phyloP scores from a whole-genome alignment of 1,284 basidiomycete species.

The Porodaedalea pini region DNA sequence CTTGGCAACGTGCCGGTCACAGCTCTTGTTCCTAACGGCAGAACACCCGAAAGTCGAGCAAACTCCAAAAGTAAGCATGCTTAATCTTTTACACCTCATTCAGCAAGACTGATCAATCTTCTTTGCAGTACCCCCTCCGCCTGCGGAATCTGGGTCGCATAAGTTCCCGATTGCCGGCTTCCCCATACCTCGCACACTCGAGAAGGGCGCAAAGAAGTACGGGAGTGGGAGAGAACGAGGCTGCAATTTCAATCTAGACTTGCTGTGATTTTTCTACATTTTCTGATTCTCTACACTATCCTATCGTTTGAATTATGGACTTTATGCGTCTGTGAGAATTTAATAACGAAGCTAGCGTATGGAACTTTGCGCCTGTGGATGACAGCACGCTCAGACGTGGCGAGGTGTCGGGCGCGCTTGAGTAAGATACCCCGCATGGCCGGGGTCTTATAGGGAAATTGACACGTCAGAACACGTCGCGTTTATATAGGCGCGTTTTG shows the following conservation, averaged over 20 bases:
- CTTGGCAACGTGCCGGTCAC: constrained; percentile 21
- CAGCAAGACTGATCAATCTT: constrained; percentile 10
- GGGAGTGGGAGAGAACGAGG: constrained; percentile 60
- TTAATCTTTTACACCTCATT: constrained; percentile 12
- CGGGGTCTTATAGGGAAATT: neutral
- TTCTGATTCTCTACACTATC: constrained; percentile 3
- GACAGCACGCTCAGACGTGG: neutral
- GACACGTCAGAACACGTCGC: constrained; percentile 7
- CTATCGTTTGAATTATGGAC: neutral
- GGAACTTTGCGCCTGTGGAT: neutral
- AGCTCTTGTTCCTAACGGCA: constrained; percentile 26
- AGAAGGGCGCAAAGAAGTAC: constrained; percentile 48
- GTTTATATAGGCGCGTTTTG: neutral
- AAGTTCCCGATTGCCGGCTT: constrained; percentile 70
- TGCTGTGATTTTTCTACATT: constrained; percentile 32
- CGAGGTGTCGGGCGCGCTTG: neutral
- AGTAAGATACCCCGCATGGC: neutral
- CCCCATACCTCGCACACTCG: constrained; percentile 70
- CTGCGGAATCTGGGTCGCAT: constrained; percentile 62
- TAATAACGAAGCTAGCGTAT: constrained; percentile 11
- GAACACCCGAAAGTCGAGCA: constrained; percentile 15
- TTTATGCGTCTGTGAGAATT: constrained; percentile 6
- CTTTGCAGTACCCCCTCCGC: constrained; percentile 66
- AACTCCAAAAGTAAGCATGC: constrained; percentile 51
- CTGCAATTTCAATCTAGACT: constrained; percentile 61